phyloP scores from a whole-genome alignment of 75 land plant genomes.

The Chamaecyparis obtusa region DNA sequence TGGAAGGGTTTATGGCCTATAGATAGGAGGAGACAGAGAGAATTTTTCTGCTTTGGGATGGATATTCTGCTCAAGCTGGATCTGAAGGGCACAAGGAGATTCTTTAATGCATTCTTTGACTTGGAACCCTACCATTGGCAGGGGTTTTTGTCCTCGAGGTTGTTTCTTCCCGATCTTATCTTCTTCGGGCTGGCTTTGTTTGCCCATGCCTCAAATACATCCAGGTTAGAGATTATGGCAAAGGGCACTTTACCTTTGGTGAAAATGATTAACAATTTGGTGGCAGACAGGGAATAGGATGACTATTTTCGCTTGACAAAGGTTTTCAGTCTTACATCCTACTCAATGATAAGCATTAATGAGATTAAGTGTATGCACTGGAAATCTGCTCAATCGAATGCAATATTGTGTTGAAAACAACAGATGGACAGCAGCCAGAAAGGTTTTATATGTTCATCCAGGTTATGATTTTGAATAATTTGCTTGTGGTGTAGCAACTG shows the following conservation, averaged over 20 bases:
- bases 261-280: slow-evolving; percentile 63
- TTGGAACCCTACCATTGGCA: slow-evolving; percentile 93
- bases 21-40: slow-evolving; percentile 85
- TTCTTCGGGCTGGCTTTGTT: slow-evolving; percentile 74
- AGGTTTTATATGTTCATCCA: not conserved
- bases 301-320: not conserved
- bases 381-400: not conserved
- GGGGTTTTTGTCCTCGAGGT: slow-evolving; percentile 90
- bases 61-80: slow-evolving; percentile 93
- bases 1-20: slow-evolving; percentile 97
- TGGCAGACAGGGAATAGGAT: slow-evolving; percentile 44
- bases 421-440: not conserved
- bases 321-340: not conserved
- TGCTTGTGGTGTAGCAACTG: not conserved
- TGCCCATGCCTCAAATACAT: slow-evolving; percentile 64
- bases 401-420: not conserved
- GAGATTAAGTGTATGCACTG: not conserved
- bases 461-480: not conserved
- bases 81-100: slow-evolving; percentile 80
- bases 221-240: slow-evolving; percentile 78
- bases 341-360: not conserved
- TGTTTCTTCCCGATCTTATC: slow-evolving; percentile 76
- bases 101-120: slow-evolving; percentile 93
- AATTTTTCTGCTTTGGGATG: slow-evolving; percentile 99
- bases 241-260: slow-evolving; percentile 73